Base-by-base conservation (phyloP, 345 rosid genomes). In the Pseudoturritis turrita region DNA sequence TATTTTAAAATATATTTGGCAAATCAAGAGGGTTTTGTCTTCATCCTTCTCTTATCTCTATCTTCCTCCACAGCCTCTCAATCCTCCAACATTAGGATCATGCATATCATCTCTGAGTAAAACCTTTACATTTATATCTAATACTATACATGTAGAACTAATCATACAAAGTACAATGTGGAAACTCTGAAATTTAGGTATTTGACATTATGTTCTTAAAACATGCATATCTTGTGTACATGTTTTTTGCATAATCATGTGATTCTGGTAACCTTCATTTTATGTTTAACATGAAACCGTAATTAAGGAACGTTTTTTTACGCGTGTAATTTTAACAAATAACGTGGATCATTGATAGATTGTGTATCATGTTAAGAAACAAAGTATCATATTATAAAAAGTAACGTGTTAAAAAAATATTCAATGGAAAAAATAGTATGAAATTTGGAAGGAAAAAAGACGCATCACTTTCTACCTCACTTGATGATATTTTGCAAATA, bases 41-140 rank as follows among this genome's bases (percentile, higher is more conserved):
- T 43, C 74, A 75, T 53, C 54, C 29, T 43, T 61, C 36, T 61
- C 70, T 75, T 75, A 75, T 75, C 74, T 36, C 49, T 22, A 68
- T 52, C 63, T 60, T 68, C 40, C 57, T 60, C 40, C 73, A 57
- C 63, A 74, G 50, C 69, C 78, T 75, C 78, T 68, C 78, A 68
- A 60, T 68, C 68, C 62, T 75, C 62, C 19, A 39, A 57, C 72
- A 63, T 37, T 18, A 26, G 13, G 37, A 55, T 72, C 54, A 71
- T 41, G 31, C 53, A 21, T 64, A 4, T 54, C 29, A 37, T 65
- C 25, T 49, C 59, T 68, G 8, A 68, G 14, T 18, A 43, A 28
- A 55, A 41, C 25, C 4, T 15, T 51, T 23, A 26, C 37, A 52
- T 17, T 11, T 19, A 21, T 37, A 63, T 6, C 26, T 13, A 31